A percentile compares a stretch with the other conserved stretches of the same genome.
Evolutionary conservation across 306 rosid genomes (phyloP).

Genomic region (Gynostemma pentaphyllum): DNA sequence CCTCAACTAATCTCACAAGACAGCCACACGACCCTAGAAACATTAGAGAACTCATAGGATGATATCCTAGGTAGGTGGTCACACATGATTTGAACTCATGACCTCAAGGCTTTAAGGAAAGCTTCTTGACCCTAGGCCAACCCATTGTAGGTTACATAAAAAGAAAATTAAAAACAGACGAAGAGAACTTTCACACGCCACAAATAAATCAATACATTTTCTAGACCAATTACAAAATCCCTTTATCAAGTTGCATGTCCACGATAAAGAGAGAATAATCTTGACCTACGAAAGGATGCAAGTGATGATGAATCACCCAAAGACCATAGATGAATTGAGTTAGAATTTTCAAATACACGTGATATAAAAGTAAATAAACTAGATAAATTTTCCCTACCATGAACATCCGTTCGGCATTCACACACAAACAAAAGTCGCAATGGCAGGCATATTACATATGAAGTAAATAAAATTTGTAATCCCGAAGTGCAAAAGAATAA

Average conservation of each 20-base stretch:
- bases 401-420: no score
- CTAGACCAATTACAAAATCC: not conserved
- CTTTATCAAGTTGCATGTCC: not conserved
- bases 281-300: not conserved
- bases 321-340: not conserved
- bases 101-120: no score
- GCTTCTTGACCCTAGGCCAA: no score
- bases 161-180: no score
- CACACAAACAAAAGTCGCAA: not conserved
- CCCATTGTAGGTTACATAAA: no score
- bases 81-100: no score
- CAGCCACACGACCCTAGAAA: no score
- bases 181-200: no score
- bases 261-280: not conserved
- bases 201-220: no score
- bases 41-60: no score
- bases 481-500: conserved; percentile 4
- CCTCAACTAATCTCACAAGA: no score
- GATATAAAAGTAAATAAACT: not conserved
- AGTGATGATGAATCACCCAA: not conserved
- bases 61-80: no score
- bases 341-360: not conserved
- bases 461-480: not conserved
- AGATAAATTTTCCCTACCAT: not conserved
- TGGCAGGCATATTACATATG: not conserved